Conservation (phyloP, 495 filamentous ascomycete genomes). For the Aeminium ludgeri region DNA sequence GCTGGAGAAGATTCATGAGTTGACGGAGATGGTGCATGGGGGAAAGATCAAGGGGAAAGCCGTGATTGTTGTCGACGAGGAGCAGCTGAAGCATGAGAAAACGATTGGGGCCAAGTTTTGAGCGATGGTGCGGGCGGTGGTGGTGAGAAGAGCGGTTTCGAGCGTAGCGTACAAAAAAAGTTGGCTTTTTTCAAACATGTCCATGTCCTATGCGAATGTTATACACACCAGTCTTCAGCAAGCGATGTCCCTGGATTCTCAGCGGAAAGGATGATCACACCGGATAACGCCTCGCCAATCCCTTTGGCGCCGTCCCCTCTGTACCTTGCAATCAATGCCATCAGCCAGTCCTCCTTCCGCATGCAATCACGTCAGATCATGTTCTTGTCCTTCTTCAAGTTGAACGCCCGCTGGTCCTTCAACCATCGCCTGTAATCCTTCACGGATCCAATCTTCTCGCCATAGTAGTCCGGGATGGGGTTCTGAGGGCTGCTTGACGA, state of each 20-base stretch:
- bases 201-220: too few relatives aligned
- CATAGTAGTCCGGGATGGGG: constrained; percentile 61
- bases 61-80: constrained; percentile 32
- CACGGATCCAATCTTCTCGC: constrained; percentile 92
- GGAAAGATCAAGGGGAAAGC: constrained; percentile 40
- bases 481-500: constrained; percentile 47
- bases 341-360: too few relatives aligned
- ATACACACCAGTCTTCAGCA: too few relatives aligned
- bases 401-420: constrained; percentile 94
- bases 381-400: constrained; percentile 52
- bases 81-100: constrained; percentile 19
- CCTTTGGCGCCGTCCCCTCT: neutral
- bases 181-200: too few relatives aligned
- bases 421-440: constrained; percentile 83
- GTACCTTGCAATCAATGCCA: too few relatives aligned
- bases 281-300: neutral
- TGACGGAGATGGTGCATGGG: constrained; percentile 31
- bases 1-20: constrained; percentile 32
- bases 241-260: too few relatives aligned
- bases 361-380: constrained; percentile 7
- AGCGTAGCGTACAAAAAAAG: too few relatives aligned
- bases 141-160: too few relatives aligned
- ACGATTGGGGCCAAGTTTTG: constrained; percentile 16
- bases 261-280: too few relatives aligned
- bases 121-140: too few relatives aligned